phyloP scores from a whole-genome alignment of 106 monocot genomes.

The Allium fistulosum region DNA sequence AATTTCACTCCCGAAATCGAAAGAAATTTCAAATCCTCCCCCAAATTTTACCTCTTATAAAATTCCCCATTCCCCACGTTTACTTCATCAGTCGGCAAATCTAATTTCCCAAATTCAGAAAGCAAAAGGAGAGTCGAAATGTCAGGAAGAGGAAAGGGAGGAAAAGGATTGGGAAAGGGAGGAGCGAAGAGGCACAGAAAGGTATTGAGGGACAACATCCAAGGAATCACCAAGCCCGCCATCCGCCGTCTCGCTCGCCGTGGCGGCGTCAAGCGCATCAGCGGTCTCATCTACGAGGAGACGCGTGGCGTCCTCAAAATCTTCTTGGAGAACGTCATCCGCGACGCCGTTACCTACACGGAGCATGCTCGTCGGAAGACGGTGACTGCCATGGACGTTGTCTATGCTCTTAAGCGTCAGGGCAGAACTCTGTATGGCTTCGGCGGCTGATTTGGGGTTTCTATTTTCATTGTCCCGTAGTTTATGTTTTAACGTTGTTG shows the following conservation, averaged over 20 bases:
- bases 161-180: no score
- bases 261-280: constrained; percentile 56
- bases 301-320: constrained; percentile 79
- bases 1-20: no score
- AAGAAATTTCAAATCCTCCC: no score
- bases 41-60: no score
- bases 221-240: constrained; percentile 87
- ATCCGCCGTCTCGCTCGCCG: constrained; percentile 44
- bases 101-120: no score
- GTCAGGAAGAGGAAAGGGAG: no score
- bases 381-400: constrained; percentile 38
- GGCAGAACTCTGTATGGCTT: constrained; percentile 6
- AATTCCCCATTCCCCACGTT: no score
- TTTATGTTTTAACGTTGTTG: no score
- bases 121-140: no score
- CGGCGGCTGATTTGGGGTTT: background rate
- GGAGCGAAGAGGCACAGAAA: no score
- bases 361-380: constrained; percentile 51
- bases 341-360: constrained; percentile 78
- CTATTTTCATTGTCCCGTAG: no score
- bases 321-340: constrained; percentile 81
- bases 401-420: constrained; percentile 40
- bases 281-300: constrained; percentile 71
- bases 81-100: no score
- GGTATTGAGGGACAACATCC: constrained; percentile 53